A percentile compares a stretch with the other conserved stretches of the same genome.
These are phyloP conservation scores for Scheffersomyces titani DNA, from an alignment of 1,139 yeast species.

Conservation along the genomic window DNA sequence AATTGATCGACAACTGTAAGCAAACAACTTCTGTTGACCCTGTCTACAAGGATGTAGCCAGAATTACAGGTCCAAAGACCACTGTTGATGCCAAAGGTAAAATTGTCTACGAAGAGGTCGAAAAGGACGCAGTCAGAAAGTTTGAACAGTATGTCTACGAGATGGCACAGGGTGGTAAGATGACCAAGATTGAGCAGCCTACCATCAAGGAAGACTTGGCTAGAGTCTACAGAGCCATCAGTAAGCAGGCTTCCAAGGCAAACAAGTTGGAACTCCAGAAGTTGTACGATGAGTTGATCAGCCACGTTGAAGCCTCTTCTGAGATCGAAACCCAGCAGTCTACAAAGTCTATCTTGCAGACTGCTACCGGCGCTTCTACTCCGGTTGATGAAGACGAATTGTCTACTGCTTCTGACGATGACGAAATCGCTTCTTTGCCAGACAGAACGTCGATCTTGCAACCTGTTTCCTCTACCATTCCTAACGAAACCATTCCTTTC, in stretches of 20 bases:
- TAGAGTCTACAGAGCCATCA: constrained; percentile 77
- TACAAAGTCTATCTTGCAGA: constrained; percentile 42
- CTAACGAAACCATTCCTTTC: constrained; percentile 91
- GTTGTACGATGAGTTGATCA: constrained; percentile 75
- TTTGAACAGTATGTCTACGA: constrained; percentile 93
- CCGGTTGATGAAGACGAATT: constrained; percentile 56
- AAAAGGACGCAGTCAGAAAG: constrained; percentile 90
- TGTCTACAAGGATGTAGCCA: constrained; percentile 90
- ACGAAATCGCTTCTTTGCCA: constrained; percentile 83
- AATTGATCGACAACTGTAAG: constrained; percentile 91
- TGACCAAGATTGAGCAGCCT: constrained; percentile 69
- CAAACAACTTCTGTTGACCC: constrained; percentile 83
- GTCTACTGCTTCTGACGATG: constrained; percentile 51
- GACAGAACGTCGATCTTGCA: constrained; percentile 67
- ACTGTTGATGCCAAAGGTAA: constrained; percentile 86
- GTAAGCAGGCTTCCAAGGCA: constrained; percentile 64
- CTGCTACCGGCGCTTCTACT: constrained; percentile 37
- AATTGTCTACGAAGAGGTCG: constrained; percentile 77
- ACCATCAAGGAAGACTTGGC: constrained; percentile 84
- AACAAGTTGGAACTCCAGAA: constrained; percentile 78
- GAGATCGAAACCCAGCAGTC: constrained; percentile 59
- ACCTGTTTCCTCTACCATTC: constrained; percentile 72
- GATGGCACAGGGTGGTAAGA: constrained; percentile 93
- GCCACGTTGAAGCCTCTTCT: constrained; percentile 67
- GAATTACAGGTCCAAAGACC: constrained; percentile 95